Percentiles rank a stretch among this genome's conserved stretches.
Evolutionary conservation across 805 yeast species (phyloP).

Genomic region (Candida golubevii): DNA sequence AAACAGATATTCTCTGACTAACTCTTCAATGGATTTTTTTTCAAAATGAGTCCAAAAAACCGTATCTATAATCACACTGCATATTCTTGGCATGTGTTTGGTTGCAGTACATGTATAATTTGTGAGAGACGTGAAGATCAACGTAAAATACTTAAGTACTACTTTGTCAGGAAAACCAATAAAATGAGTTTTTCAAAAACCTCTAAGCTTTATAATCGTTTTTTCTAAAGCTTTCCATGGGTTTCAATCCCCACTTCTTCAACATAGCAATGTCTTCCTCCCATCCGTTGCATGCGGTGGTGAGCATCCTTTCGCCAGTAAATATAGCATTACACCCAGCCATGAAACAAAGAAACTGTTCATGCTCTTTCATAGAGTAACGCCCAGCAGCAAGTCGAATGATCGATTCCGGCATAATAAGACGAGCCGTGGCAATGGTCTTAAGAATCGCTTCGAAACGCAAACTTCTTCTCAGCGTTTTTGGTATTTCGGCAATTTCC

Average conservation of each 20-base stretch:
- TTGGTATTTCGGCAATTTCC: constrained; percentile 40
- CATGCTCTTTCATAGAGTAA: constrained; percentile 73
- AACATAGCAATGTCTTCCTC: constrained; percentile 72
- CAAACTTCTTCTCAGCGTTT: constrained; percentile 36
- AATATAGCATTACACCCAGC: constrained; percentile 78
- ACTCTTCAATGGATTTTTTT: too few species aligned
- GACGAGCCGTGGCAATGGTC: constrained; percentile 72
- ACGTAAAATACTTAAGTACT: too few species aligned
- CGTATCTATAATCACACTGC: too few species aligned
- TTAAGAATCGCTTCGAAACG: constrained; percentile 59
- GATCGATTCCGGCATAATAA: constrained; percentile 68
- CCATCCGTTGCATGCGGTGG: constrained; percentile 83
- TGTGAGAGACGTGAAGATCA: too few species aligned
- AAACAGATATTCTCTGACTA: too few species aligned
- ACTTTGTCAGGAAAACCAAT: too few species aligned
- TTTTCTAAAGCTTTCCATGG: constrained; percentile 43
- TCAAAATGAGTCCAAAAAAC: too few species aligned
- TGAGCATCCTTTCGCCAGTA: constrained; percentile 76
- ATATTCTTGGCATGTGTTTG: too few species aligned
- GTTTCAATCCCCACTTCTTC: constrained; percentile 61
- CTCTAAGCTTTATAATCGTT: neutral
- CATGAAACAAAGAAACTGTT: constrained; percentile 71
- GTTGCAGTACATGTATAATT: too few species aligned
- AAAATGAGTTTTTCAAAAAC: too few species aligned
- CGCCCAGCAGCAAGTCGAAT: constrained; percentile 79